phyloP scores from a whole-genome alignment of 2,329 filamentous ascomycete genomes.

The Colletotrichum sp. region DNA sequence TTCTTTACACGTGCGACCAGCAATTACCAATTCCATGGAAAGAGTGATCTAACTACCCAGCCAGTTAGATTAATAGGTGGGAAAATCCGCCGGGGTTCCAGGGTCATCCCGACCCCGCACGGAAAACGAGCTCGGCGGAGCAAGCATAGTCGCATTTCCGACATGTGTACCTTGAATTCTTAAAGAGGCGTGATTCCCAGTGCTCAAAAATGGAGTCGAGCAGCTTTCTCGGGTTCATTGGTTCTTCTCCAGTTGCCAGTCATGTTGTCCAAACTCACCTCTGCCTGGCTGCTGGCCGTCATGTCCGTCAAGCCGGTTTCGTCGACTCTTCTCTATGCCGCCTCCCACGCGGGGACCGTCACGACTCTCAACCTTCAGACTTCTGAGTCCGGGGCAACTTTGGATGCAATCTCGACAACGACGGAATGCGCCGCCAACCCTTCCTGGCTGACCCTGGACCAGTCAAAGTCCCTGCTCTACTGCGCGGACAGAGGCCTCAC shows the following conservation, averaged over 20 bases:
- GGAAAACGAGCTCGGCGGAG: slow-evolving; percentile 10
- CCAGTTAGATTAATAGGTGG: slow-evolving; percentile 9
- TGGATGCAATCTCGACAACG: slow-evolving; percentile 10
- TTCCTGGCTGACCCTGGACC: slow-evolving; percentile 21
- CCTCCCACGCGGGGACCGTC: slow-evolving; percentile 53
- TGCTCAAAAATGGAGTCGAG: background rate
- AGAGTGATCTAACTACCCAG: background rate
- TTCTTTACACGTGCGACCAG: background rate
- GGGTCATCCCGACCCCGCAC: slow-evolving; percentile 16
- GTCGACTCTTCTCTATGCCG: slow-evolving; percentile 48
- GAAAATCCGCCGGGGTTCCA: background rate
- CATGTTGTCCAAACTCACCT: slow-evolving; percentile 2
- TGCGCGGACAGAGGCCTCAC: slow-evolving; percentile 14
- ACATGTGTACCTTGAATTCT: background rate
- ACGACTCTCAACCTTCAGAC: slow-evolving; percentile 47
- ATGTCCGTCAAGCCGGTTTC: slow-evolving; percentile 29
- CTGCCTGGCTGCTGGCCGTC: background rate
- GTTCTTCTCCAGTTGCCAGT: background rate
- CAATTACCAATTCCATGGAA: background rate
- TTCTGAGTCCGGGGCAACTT: background rate
- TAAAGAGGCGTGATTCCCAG: background rate
- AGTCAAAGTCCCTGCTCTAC: slow-evolving; percentile 18
- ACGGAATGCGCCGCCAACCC: slow-evolving; percentile 21
- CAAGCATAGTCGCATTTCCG: slow-evolving; percentile 4
- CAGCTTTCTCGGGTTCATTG: background rate